Conservation (phyloP, 2,329 filamentous ascomycete species). For the Pezicula rhizophila region DNA sequence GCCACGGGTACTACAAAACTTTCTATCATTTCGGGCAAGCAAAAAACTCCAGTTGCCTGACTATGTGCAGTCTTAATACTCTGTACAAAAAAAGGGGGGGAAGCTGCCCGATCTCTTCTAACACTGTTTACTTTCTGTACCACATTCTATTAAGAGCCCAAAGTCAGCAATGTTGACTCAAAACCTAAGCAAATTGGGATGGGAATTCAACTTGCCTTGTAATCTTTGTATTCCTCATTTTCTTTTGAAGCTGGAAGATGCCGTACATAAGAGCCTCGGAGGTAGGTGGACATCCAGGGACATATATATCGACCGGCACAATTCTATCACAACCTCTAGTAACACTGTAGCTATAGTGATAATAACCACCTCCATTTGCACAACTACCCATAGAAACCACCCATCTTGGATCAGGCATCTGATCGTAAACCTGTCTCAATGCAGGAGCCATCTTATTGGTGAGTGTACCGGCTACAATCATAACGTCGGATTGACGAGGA, state of each 20-base stretch:
- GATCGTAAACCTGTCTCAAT: constrained; percentile 85
- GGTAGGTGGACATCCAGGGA: constrained; percentile 65
- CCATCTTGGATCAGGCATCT: constrained; percentile 91
- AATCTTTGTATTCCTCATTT: constrained; percentile 43
- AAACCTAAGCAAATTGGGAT: neutral
- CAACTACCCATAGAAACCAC: constrained; percentile 79
- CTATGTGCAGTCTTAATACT: constrained; percentile 19
- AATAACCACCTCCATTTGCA: constrained; percentile 80
- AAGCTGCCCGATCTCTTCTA: neutral
- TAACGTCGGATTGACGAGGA: constrained; percentile 81
- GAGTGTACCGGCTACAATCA: constrained; percentile 89
- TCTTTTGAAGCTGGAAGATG: constrained; percentile 71
- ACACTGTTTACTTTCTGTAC: constrained; percentile 46
- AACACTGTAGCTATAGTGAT: constrained; percentile 79
- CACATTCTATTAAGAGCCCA: constrained; percentile 37
- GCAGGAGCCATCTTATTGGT: constrained; percentile 97
- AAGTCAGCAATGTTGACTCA: constrained; percentile 4
- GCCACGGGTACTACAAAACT: neutral
- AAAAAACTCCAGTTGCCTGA: constrained; percentile 19
- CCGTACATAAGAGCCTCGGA: constrained; percentile 59
- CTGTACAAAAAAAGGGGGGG: constrained; percentile 15
- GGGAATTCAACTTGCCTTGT: constrained; percentile 34
- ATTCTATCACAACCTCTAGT: constrained; percentile 70
- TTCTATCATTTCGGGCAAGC: neutral
- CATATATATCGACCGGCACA: constrained; percentile 74